Conservation (phyloP, 2,329 filamentous ascomycete species). For the Penicillium sclerotiorum region DNA sequence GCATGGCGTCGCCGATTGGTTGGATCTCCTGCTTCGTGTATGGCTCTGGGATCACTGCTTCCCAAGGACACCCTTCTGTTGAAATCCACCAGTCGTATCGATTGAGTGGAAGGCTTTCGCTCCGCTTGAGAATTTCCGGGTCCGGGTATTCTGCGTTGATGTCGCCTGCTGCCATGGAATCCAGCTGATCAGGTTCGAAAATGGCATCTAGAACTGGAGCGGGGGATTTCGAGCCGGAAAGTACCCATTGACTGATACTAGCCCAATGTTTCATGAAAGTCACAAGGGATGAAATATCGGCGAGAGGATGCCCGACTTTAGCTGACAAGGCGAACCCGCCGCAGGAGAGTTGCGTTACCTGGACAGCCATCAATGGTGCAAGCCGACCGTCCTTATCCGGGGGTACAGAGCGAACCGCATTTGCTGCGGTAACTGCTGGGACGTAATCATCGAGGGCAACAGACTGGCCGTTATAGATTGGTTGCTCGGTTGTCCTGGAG, state of each 20-base stretch:
- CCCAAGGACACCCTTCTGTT: conserved; percentile 14
- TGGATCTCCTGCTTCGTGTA: conserved; percentile 27
- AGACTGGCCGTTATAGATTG: conserved; percentile 14
- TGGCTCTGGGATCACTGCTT: conserved; percentile 10
- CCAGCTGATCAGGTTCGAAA: conserved; percentile 48
- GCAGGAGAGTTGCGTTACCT: conserved; percentile 12
- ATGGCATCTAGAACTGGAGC: conserved; percentile 27
- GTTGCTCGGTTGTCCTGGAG: conserved; percentile 23
- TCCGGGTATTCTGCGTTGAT: conserved; percentile 24
- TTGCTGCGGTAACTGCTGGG: conserved; percentile 2
- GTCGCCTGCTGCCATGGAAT: conserved; percentile 31
- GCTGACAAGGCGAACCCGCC: conserved; percentile 39
- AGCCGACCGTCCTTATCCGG: background rate
- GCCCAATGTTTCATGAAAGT: conserved; percentile 18
- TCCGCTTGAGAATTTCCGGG: conserved; percentile 29
- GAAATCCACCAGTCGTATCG: conserved; percentile 53
- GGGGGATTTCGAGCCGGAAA: background rate
- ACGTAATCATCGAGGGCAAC: background rate
- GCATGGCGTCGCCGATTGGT: conserved; percentile 43
- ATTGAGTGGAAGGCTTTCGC: conserved; percentile 44
- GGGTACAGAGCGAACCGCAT: background rate
- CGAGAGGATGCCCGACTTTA: conserved; percentile 12
- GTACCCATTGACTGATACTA: conserved; percentile 11
- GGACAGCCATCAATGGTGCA: conserved; percentile 12
- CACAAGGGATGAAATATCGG: conserved; percentile 12